Base-by-base conservation (phyloP, 768 basidiomycete species). In the Podaxis pistillaris region DNA sequence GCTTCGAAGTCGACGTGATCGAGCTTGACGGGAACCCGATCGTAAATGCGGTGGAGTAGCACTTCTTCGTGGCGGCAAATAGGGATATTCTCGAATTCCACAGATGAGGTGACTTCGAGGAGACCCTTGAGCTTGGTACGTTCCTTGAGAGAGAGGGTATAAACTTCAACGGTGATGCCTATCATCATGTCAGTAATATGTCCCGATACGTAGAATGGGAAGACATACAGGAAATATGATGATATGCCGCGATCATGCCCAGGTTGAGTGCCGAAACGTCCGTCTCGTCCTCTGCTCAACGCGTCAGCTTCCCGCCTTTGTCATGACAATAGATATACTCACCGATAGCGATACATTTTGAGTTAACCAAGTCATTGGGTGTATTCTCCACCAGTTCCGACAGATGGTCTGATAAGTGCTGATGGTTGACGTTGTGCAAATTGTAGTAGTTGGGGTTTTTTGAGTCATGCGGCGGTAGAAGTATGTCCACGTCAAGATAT, bases 401-500 rank as follows among this genome's bases (percentile, higher is more conserved):
- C 4, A 98, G 80, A 71, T 98, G 95, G 65, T 98, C 97, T 0
- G 95, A 96, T 11, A 98, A 81, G 71, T 97, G 94, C 52, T 95
- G 92, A 70, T 98, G 96, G 67, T 88, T 94, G 72, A 97, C 96
- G 63, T 94, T 96, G 79, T 96, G 91, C 13, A 96, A 78, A 65
- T 94, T 94, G 78, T 95, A 95, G 73, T 94, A 96, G 69, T 95
- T 94, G 0, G 96, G 95, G 65, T 98, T 99, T 98, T 99, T 72
- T 98, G 94, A 0, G 94, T 96, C 89, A 98, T 91, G 12, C 97
- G 86, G 50, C 96, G 87, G 75, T 98, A 98, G 81, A 98, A 94
- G 80, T 91, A 98, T 11, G 96, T 96, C 97, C 97, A 99, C 0
- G 97, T 99, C 69, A 98, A 79, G 72, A 97, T 97, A 75, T 99